Evolutionary conservation across 768 basidiomycete species (phyloP).

Genomic region (Termitomyces sp.): DNA sequence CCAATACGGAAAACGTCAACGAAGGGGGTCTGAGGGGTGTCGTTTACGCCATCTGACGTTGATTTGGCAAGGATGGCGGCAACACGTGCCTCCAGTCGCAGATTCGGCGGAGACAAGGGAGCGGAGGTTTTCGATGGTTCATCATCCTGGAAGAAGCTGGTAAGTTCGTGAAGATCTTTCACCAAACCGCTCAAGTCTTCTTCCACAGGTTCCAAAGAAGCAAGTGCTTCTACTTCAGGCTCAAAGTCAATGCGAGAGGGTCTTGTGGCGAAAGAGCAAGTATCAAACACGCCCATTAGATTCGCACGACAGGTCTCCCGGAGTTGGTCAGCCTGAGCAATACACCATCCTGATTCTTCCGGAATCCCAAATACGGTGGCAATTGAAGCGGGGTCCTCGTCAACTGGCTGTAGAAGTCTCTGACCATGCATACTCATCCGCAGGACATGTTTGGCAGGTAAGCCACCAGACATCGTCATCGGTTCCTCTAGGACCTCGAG

Average conservation of each 20-base stretch:
- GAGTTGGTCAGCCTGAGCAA: constrained; percentile 61
- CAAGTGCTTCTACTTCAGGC: constrained; percentile 52
- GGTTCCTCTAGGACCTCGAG: constrained; percentile 94
- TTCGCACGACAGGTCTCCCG: constrained; percentile 70
- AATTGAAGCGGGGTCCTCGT: constrained; percentile 45
- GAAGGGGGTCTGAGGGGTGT: constrained; percentile 77
- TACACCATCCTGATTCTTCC: constrained; percentile 83
- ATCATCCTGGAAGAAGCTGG: constrained; percentile 65
- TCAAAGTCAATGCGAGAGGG: constrained; percentile 74
- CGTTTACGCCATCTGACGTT: constrained; percentile 47
- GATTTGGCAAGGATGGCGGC: constrained; percentile 83
- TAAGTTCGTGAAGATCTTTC: constrained; percentile 73
- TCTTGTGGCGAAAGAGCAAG: constrained; percentile 66
- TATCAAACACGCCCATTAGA: constrained; percentile 82
- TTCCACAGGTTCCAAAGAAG: constrained; percentile 39
- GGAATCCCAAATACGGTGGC: constrained; percentile 81
- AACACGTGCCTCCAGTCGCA: constrained; percentile 70
- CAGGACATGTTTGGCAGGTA: constrained; percentile 80
- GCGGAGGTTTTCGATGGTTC: constrained; percentile 25
- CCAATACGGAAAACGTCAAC: constrained; percentile 70
- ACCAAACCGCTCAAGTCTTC: constrained; percentile 78
- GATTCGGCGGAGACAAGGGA: constrained; percentile 44
- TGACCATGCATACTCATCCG: constrained; percentile 84
- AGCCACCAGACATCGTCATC: constrained; percentile 72
- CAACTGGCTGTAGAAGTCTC: constrained; percentile 27